Evolutionary conservation across 768 basidiomycete species (phyloP), one percentile per base, ranked within the genome.

Genomic region (Paxillus rubicundulus): DNA sequence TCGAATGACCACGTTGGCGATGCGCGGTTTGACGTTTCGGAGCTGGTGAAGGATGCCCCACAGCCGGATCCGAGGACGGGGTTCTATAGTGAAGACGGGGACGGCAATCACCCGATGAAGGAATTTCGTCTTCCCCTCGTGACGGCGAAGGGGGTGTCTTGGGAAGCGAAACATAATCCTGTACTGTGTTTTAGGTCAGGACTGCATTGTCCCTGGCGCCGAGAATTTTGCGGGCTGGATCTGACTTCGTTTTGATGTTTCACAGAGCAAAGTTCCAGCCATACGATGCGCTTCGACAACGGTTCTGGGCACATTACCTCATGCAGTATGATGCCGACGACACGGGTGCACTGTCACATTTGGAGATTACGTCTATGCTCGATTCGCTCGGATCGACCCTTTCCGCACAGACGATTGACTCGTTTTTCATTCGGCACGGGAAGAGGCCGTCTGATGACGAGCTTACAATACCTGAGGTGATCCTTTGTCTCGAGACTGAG

Each of bases 331-430:
- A 97, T 60, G 80, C 85, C 0, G 93, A 95, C 68, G 90, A 94
- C 55, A 88, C 85, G 0, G 73, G 74, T 18, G 67, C 79, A 1
- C 71, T 95, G 37, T 93, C 92, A 0, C 85, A 86, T 55, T 73
- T 95, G 50, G 97, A 98, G 69, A 77, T 97, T 30, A 90, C 88
- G 0, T 90, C 90, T 10, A 94, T 98, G 90, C 86, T 99, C 39
- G 96, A 98, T 72, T 96, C 95, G 2, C 85, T 99, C 34, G 94
- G 94, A 5, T 97, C 94, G 4, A 98, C 96, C 0, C 81, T 98
- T 45, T 89, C 88, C 7, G 71, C 70, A 0, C 74, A 82, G 40
- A 98, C 96, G 1, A 74, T 97, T 52, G 79, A 87, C 59, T 78
- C 79, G 13, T 98, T 96, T 79, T 98, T 90, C 73, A 81, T 77